These are phyloP conservation scores for Neurospora sp. DNA, from an alignment of 2,329 filamentous ascomycete genomes.

Conservation along the genomic window DNA sequence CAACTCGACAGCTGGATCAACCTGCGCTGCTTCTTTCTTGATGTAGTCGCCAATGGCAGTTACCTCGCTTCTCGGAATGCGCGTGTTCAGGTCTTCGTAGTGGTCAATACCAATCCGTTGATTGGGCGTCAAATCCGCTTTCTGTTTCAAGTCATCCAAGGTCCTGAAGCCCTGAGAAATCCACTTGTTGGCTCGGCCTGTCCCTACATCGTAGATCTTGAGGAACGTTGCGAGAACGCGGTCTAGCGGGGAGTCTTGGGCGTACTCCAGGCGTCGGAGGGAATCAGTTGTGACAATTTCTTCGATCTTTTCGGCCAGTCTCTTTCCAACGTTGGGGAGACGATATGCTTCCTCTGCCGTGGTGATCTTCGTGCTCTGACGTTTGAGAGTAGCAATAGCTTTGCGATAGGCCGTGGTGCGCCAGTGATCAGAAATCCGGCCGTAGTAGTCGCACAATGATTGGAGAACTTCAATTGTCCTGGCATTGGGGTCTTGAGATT, in stretches of 20 bases:
- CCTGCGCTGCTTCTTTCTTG: constrained; percentile 40
- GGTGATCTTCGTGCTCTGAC: constrained; percentile 51
- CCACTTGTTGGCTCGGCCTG: constrained; percentile 63
- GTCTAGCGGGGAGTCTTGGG: constrained; percentile 57
- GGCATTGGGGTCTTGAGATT: constrained; percentile 56
- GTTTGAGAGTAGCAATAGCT: constrained; percentile 62
- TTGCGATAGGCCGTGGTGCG: constrained; percentile 66
- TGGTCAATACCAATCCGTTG: constrained; percentile 71
- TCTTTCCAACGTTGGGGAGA: constrained; percentile 59
- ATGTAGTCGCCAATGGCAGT: constrained; percentile 59
- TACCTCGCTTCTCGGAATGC: constrained; percentile 72
- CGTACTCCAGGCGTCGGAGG: constrained; percentile 62
- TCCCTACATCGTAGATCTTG: constrained; percentile 70
- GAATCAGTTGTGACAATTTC: constrained; percentile 72
- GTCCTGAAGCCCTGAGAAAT: constrained; percentile 64
- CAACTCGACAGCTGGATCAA: constrained; percentile 58
- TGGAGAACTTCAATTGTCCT: constrained; percentile 68
- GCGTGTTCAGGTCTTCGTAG: constrained; percentile 67
- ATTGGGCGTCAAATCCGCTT: constrained; percentile 54
- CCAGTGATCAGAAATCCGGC: constrained; percentile 67
- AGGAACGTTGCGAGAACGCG: constrained; percentile 59
- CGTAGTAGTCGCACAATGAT: constrained; percentile 72
- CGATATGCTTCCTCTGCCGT: constrained; percentile 60
- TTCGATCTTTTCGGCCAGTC: constrained; percentile 77
- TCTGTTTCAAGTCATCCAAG: constrained; percentile 57